Evolutionary conservation across 768 basidiomycete genomes (phyloP), one percentile per base, ranked within the genome.

Genomic region (Lactarius deliciosus): DNA sequence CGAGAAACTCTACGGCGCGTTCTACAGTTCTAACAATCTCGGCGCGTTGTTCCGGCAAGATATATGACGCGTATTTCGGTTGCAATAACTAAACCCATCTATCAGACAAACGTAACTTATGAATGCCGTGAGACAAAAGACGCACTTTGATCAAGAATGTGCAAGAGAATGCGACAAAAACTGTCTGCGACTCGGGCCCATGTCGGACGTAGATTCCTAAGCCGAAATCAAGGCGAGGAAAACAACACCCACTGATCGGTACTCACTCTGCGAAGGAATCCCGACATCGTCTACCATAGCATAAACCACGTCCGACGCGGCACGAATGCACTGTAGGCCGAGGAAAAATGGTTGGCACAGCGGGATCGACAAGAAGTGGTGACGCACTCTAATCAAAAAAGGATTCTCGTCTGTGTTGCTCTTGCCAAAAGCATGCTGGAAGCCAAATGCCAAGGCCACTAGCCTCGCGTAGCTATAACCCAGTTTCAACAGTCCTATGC

Each of bases 371-470:
- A 64, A 13, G 41, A 25, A 41, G 13, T 60, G 20, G 32, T n/a
- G 50, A 79, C 88, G 60, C 70, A 90, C 90, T 74, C 88, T 79
- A 69, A 77, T 77, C 64, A 91, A 79, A 73, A 91, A 90, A 25
- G 85, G 84, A 65, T 85, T 86, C 72, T 90, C 88, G 57, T 85
- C 81, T 20, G 81, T 64, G 20, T 75, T 79, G 47, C 83, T 81
- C 73, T 88, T 89, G 18, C 86, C 85, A 71, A 87, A 86, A 11
- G 85, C 84, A 70, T 90, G 86, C 74, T 92, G 90, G 78, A 92
- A 87, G 18, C 90, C 90, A 68, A 87, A 88, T 0, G 90, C 90
- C 59, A 90, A 78, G 5, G 84, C 86, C 18, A 87, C 79, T 20
- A 92, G 78, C n/a, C 90, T 83, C 20, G 85, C 80, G 68, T 92